Evolutionary conservation across 2,329 filamentous ascomycete species (phyloP).

Genomic region (Cucurbitaria berberidis): DNA sequence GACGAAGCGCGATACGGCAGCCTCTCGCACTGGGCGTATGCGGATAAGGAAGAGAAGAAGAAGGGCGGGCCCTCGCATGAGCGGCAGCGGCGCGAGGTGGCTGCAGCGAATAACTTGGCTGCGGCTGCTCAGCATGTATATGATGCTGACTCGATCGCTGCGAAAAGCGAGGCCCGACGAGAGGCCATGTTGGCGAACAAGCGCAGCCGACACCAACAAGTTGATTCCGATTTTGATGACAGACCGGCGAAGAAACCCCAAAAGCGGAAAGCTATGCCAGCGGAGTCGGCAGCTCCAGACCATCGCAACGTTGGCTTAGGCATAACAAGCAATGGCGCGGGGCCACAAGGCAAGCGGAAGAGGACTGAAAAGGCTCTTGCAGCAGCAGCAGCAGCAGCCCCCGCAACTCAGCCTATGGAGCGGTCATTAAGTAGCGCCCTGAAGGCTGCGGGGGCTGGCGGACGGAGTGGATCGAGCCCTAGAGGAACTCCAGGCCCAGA

Average conservation of each 20-base stretch:
- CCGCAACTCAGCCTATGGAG: too few species aligned
- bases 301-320: constrained; percentile 65
- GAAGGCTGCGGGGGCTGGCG: constrained; percentile 57
- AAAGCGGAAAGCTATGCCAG: constrained; percentile 64
- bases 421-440: constrained; percentile 66
- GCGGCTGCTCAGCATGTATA: constrained; percentile 76
- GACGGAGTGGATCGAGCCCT: constrained; percentile 62
- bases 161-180: constrained; percentile 82
- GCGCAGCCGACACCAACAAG: constrained; percentile 69
- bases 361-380: constrained; percentile 72
- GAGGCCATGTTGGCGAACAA: constrained; percentile 81
- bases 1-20: constrained; percentile 94
- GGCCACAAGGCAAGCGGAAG: constrained; percentile 71
- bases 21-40: constrained; percentile 92
- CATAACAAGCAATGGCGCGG: constrained; percentile 63
- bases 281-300: constrained; percentile 52
- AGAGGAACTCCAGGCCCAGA: constrained; percentile 69
- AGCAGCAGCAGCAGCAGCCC: constrained; percentile 46
- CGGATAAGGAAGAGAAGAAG: constrained; percentile 72
- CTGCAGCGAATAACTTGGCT: constrained; percentile 70
- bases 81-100: constrained; percentile 77
- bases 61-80: constrained; percentile 68
- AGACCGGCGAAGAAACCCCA: constrained; percentile 66
- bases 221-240: constrained; percentile 83
- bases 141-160: constrained; percentile 80